A percentile compares a stretch with the other conserved stretches of the same genome.
These are phyloP conservation scores for Hymenoscyphus occultus DNA, from an alignment of 2,329 filamentous ascomycete genomes.

Conservation along the genomic window DNA sequence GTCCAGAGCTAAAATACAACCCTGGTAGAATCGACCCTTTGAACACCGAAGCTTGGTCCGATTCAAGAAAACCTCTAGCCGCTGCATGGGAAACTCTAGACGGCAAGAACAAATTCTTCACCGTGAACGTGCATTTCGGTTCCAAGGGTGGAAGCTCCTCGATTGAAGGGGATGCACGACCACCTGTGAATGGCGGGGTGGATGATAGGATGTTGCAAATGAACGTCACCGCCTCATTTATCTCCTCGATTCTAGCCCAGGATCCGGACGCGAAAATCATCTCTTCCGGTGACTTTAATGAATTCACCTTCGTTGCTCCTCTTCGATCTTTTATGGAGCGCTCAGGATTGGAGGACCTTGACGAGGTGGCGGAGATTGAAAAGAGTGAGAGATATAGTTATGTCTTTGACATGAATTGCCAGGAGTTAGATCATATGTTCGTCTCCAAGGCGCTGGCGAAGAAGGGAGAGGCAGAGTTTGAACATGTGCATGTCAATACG, in stretches of 20 bases:
- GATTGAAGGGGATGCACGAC: slow-evolving; percentile 62
- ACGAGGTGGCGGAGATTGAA: slow-evolving; percentile 54
- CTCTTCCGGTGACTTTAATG: slow-evolving; percentile 68
- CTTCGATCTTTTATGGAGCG: slow-evolving; percentile 51
- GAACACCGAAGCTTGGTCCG: slow-evolving; percentile 55
- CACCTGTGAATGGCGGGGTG: slow-evolving; percentile 64
- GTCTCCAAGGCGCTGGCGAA: slow-evolving; percentile 49
- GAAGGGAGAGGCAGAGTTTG: slow-evolving; percentile 44
- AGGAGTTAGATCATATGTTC: slow-evolving; percentile 68
- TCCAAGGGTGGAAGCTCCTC: slow-evolving; percentile 65
- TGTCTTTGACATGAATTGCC: slow-evolving; percentile 65
- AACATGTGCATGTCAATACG: slow-evolving; percentile 70
- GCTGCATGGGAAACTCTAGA: slow-evolving; percentile 62
- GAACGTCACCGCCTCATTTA: slow-evolving; percentile 56
- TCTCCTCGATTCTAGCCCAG: slow-evolving; percentile 53
- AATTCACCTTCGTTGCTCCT: slow-evolving; percentile 63
- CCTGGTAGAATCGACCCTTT: slow-evolving; percentile 64
- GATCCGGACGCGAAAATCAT: slow-evolving; percentile 58
- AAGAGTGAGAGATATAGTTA: slow-evolving; percentile 66
- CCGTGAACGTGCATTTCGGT: slow-evolving; percentile 67
- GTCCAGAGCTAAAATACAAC: slow-evolving; percentile 62
- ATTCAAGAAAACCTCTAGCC: slow-evolving; percentile 64
- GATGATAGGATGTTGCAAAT: slow-evolving; percentile 55
- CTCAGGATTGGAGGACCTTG: slow-evolving; percentile 59
- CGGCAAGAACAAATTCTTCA: slow-evolving; percentile 59